A percentile compares a stretch with the other conserved stretches of the same genome.
phyloP scores from a whole-genome alignment of 2,329 filamentous ascomycete genomes.

The Stachybotrys chlorohalonatus region DNA sequence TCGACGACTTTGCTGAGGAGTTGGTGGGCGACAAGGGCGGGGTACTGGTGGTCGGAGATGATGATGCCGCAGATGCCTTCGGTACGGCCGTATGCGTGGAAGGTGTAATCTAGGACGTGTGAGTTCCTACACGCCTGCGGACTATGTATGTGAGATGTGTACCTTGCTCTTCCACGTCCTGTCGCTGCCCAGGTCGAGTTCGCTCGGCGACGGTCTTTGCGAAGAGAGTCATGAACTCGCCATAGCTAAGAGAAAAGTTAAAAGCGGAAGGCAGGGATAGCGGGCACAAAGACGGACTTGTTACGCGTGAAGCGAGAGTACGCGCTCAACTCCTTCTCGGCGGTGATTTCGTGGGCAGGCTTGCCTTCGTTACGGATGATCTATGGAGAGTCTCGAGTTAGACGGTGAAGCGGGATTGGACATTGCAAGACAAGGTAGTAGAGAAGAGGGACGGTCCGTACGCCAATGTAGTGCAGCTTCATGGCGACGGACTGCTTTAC shows the following conservation, averaged over 20 bases:
- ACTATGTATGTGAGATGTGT: constrained; percentile 10
- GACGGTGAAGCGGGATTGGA: constrained; percentile 9
- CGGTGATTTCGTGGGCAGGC: constrained; percentile 67
- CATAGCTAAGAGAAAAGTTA: constrained; percentile 26
- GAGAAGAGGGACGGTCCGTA: constrained; percentile 34
- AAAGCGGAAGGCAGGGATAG: constrained; percentile 4
- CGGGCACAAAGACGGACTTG: constrained; percentile 39
- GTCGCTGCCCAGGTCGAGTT: constrained; percentile 70
- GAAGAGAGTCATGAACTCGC: constrained; percentile 73
- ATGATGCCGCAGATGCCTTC: constrained; percentile 69
- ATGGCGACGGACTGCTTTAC: constrained; percentile 37
- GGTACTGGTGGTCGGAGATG: constrained; percentile 69
- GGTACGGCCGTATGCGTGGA: constrained; percentile 69
- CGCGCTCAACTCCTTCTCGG: constrained; percentile 67
- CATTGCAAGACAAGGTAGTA: constrained; percentile 8
- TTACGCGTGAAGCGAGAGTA: constrained; percentile 73
- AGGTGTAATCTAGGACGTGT: constrained; percentile 49
- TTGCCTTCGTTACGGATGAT: constrained; percentile 72
- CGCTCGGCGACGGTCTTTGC: constrained; percentile 80
- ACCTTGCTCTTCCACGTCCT: constrained; percentile 79
- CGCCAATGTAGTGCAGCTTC: constrained; percentile 85
- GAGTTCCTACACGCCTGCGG: neutral
- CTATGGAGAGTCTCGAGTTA: constrained; percentile 32
- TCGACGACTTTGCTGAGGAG: constrained; percentile 80
- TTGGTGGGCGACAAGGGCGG: constrained; percentile 72